Percentiles rank a stretch among this genome's conserved stretches.
Evolutionary conservation across 176 grass and related monocot species (phyloP).

Genomic region (Eleusine indica): DNA sequence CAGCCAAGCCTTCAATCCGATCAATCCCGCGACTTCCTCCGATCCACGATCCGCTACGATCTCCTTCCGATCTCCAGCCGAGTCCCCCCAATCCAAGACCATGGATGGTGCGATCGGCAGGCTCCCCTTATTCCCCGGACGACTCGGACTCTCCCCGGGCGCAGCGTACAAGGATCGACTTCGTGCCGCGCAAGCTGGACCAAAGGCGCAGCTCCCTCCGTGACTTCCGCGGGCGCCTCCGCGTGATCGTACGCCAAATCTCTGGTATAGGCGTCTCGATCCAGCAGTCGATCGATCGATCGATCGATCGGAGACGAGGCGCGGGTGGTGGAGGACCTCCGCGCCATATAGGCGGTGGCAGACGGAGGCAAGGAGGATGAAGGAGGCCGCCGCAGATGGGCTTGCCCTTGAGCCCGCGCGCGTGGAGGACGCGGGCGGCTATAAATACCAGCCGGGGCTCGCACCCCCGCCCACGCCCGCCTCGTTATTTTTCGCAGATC

Average conservation of each 20-base stretch:
- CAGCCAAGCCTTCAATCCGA: background rate
- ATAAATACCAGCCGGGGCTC: conserved; percentile 32
- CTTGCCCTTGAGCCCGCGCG: background rate
- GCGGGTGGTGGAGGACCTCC: background rate
- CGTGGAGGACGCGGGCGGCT: background rate
- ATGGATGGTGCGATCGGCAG: background rate
- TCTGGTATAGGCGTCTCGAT: background rate
- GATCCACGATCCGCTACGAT: background rate
- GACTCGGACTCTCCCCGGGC: background rate
- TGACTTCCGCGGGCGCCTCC: background rate
- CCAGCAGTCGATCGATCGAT: background rate
- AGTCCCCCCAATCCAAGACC: background rate
- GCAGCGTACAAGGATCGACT: background rate
- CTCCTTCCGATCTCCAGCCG: background rate
- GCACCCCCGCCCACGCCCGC: background rate
- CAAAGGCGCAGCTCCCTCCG: background rate
- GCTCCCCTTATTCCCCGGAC: conserved; percentile 2
- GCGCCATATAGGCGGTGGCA: background rate
- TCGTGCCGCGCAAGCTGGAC: background rate
- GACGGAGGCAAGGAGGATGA: background rate
- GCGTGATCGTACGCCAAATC: background rate
- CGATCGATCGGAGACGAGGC: background rate
- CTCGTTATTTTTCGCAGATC: background rate
- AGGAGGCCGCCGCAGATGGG: background rate
- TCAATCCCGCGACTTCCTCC: background rate